Base-by-base conservation (phyloP, 257 asterid genomes). In the Buddleja alternifolia region DNA sequence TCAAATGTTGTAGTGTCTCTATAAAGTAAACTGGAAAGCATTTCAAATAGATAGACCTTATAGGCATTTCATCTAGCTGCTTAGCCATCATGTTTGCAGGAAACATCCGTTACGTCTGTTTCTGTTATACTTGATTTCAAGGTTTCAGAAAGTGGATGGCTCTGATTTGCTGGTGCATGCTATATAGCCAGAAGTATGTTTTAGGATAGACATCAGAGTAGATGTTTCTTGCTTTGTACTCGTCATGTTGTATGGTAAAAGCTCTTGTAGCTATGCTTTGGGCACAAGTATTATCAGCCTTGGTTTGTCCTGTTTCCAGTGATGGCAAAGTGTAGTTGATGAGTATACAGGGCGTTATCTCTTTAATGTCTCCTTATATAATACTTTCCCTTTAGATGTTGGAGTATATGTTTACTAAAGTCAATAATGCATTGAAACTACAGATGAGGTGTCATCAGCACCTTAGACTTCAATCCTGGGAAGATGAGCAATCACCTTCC, bases 381-480 rank as follows among this genome's bases (percentile, higher is more conserved):
- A 17, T 40, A 16, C 39, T 57, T 64, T 39, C 50, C 44, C 32
- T 16, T n/a, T 34, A 29, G 32, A 7, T 41, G 21, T 63, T 45
- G 58, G 57, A 58, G 32, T 60, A 51, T 46, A 60, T n/a, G 61
- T 51, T 67, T 61, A 60, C 37, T 64, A 7, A 63, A 58, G 24
- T 41, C 12, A 40, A 40, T 14, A 9, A 53, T 10, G 42, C n/a
- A n/a, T 52, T 72, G 23, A 46, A 39, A 15, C 44, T 71, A 39
- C 8, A 1, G 1, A 19, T 12, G 15, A 25, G 50, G 66, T 8
- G 42, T 51, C 64, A 37, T 50, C 34, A 54, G 36, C 60, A 14
- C 24, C 21, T 57, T 17, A 14, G 36, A 47, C 59, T 54, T 46
- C 75, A 42, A 21, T 56, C 12, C 44, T 41, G 39, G 51, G 60